A percentile compares a stretch with the other conserved stretches of the same genome.
These are phyloP conservation scores for Chlamydomonas incerta DNA, from an alignment of 139 green algal genomes.

Conservation along the genomic window DNA sequence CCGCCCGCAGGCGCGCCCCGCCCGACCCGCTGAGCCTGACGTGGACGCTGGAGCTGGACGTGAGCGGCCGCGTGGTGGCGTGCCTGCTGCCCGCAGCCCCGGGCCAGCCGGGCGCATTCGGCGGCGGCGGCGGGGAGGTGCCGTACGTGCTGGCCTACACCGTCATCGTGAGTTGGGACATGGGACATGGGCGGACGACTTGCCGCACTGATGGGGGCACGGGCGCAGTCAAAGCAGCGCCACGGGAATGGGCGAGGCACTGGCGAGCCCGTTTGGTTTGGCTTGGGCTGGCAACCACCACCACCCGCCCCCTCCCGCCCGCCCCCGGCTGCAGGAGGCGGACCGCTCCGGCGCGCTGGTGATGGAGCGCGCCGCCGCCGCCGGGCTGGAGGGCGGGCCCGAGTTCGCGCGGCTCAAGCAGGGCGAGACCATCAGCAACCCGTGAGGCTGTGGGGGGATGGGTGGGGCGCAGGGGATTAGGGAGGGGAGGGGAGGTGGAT, in stretches of 20 bases:
- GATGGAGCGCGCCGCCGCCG: background rate
- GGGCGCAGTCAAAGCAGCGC: no score
- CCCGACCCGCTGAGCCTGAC: background rate
- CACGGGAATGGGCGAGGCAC: no score
- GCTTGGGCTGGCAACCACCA: no score
- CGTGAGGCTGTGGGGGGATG: no score
- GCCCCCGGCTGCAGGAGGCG: background rate
- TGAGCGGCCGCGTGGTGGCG: background rate
- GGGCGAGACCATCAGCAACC: constrained; percentile 10
- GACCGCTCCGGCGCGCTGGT: background rate
- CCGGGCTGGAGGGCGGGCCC: background rate
- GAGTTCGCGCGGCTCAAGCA: constrained; percentile 6
- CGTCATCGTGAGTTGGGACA: background rate
- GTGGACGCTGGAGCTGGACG: constrained; percentile 40
- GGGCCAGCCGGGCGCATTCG: no score
- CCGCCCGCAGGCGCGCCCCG: background rate
- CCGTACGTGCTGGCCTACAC: constrained; percentile 11
- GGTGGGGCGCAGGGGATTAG: no score
- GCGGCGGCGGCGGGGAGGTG: no score
- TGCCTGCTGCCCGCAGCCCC: background rate
- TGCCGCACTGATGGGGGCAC: no score
- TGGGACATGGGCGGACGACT: no score
- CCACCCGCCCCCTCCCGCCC: background rate
- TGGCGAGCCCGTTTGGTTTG: no score
- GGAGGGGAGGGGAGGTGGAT: background rate